These are phyloP conservation scores for Flammula alnicola DNA, from an alignment of 1,284 basidiomycete species.

Conservation along the genomic window DNA sequence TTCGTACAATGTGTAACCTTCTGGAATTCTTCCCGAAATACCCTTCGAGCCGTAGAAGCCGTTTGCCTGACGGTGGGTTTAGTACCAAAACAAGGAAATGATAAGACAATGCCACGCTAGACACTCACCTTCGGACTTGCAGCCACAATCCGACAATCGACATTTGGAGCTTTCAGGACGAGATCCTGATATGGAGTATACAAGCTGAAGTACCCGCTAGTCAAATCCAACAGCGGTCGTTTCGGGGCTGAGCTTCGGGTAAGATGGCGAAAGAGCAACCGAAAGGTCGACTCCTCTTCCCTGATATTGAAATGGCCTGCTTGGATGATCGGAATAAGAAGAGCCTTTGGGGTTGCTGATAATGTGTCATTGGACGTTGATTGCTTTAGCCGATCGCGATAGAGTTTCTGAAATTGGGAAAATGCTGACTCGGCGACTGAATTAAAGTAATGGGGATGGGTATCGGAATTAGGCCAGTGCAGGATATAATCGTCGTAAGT, in stretches of 20 bases:
- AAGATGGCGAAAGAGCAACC: conserved; percentile 59
- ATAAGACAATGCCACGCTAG: not conserved
- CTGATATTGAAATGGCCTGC: conserved; percentile 82
- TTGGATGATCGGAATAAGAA: conserved; percentile 83
- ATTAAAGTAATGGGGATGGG: conserved; percentile 67
- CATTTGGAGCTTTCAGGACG: conserved; percentile 58
- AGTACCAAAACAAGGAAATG: conserved; percentile 6
- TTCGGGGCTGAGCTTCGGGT: conserved; percentile 9
- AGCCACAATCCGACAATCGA: conserved; percentile 80
- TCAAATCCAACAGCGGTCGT: conserved; percentile 71
- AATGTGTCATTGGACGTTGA: conserved; percentile 3
- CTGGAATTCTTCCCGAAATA: conserved; percentile 90
- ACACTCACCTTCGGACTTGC: conserved; percentile 83
- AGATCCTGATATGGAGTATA: conserved; percentile 82
- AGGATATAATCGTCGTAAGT: conserved; percentile 45
- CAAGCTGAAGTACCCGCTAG: conserved; percentile 95
- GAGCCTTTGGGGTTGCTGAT: conserved; percentile 44
- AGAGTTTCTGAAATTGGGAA: conserved; percentile 52
- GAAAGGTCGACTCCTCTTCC: conserved; percentile 78
- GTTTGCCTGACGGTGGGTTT: conserved; percentile 69
- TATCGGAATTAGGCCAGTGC: conserved; percentile 59
- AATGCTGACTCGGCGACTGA: conserved; percentile 52
- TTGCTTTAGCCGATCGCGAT: conserved; percentile 25
- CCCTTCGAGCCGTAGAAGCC: conserved; percentile 93
- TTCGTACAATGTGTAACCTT: conserved; percentile 92